Conservation (phyloP, 192 early-diverging fungal species). For the Entomortierella parvispora region DNA sequence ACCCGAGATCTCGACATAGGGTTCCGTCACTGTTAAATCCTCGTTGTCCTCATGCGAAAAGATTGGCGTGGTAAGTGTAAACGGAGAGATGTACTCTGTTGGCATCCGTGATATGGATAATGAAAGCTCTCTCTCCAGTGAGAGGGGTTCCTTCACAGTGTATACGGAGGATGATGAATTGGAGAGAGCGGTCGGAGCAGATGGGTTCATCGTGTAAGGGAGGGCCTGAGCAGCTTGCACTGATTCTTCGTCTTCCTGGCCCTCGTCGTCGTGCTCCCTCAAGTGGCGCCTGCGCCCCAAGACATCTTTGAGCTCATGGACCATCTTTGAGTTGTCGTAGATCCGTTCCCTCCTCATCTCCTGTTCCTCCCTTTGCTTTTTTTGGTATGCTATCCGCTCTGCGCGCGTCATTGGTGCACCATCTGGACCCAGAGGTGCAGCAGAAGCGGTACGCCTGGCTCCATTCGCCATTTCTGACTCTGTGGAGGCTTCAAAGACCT, state of each 20-base stretch:
- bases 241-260: background rate
- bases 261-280: constrained; percentile 29
- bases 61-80: constrained; percentile 3
- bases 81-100: constrained; percentile 13
- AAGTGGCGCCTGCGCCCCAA: constrained; percentile 53
- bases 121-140: constrained; percentile 14
- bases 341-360: constrained; percentile 32
- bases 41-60: constrained; percentile 1
- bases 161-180: background rate
- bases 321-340: constrained; percentile 61
- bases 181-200: background rate
- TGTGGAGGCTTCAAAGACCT: constrained; percentile 61
- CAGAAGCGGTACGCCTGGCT: background rate
- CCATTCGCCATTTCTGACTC: constrained; percentile 8
- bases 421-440: constrained; percentile 2
- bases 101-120: background rate
- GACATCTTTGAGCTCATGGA: constrained; percentile 67
- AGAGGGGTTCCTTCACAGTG: constrained; percentile 5
- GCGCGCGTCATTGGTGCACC: constrained; percentile 55
- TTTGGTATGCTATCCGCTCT: constrained; percentile 60
- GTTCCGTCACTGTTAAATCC: constrained; percentile 7
- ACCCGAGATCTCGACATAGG: constrained; percentile 33
- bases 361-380: constrained; percentile 54
- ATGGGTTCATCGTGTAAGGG: background rate
- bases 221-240: background rate